Evolutionary conservation across 352 stramenopile genomes (phyloP).

Genomic region (Thraustotheca clavata): DNA sequence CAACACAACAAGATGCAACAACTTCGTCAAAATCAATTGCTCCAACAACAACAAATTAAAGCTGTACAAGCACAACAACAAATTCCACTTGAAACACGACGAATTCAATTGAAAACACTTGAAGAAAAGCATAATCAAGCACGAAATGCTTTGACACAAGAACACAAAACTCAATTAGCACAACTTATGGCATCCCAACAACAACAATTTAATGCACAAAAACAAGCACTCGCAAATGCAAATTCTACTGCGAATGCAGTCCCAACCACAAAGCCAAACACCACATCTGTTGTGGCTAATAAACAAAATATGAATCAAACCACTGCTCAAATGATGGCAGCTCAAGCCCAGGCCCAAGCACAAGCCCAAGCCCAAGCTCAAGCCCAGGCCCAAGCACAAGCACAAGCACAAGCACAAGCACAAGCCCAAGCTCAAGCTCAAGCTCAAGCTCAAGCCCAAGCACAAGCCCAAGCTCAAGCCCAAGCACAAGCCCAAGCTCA

Average conservation of each 20-base stretch:
- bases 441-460: slow-evolving; percentile 10
- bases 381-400: slow-evolving; percentile 31
- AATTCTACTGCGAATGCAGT: too few species aligned
- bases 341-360: slow-evolving; percentile 10
- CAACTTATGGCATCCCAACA: slow-evolving; percentile 76
- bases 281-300: slow-evolving; percentile 18
- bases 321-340: too few species aligned
- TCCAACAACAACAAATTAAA: slow-evolving; percentile 64
- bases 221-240: slow-evolving; percentile 45
- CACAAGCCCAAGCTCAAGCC: slow-evolving; percentile 23
- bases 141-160: slow-evolving; percentile 48
- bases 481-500: slow-evolving; percentile 35
- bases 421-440: background rate
- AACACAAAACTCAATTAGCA: slow-evolving; percentile 74
- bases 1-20: slow-evolving; percentile 74
- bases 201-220: slow-evolving; percentile 40
- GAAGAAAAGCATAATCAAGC: slow-evolving; percentile 68
- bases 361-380: slow-evolving; percentile 26
- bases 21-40: slow-evolving; percentile 61
- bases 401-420: background rate
- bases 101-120: slow-evolving; percentile 61
- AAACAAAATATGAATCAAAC: too few species aligned
- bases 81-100: slow-evolving; percentile 44
- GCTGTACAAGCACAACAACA: slow-evolving; percentile 61
- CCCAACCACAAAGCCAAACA: slow-evolving; percentile 14